phyloP scores from a whole-genome alignment of 805 yeast species.

The Kregervanrija fluxuum region DNA sequence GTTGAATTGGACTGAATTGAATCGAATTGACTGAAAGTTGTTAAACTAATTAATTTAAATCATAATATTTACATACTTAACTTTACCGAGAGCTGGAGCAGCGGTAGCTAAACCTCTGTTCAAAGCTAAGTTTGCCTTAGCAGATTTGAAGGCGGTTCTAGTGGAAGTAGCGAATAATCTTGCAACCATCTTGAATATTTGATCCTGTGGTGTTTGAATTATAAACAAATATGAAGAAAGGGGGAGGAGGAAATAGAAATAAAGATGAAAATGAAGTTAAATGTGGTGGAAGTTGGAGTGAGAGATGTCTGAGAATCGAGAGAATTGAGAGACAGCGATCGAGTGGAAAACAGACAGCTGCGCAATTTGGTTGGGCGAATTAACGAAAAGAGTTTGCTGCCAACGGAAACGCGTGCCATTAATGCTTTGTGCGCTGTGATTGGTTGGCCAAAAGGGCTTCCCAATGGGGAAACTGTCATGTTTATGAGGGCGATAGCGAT shows the following conservation, averaged over 20 bases:
- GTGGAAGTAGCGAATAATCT: slow-evolving; percentile 59
- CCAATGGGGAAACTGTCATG: no score
- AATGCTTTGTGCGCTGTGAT: no score
- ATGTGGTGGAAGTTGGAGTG: no score
- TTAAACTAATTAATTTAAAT: background rate
- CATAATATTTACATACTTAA: slow-evolving; percentile 55
- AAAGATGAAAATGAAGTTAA: background rate
- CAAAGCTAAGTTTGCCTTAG: slow-evolving; percentile 72
- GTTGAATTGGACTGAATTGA: background rate
- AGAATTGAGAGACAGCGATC: no score
- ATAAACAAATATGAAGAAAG: background rate
- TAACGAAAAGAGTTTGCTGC: no score
- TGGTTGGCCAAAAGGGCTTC: no score
- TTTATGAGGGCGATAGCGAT: no score
- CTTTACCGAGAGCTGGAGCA: slow-evolving; percentile 73
- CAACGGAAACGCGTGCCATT: no score
- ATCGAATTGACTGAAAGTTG: background rate
- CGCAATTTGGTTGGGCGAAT: no score
- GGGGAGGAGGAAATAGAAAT: background rate
- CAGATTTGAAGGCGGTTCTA: slow-evolving; percentile 84
- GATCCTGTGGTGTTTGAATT: no score
- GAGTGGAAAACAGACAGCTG: no score
- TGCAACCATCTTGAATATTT: slow-evolving; percentile 30
- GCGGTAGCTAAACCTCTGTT: slow-evolving; percentile 74
- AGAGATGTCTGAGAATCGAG: no score